Evolutionary conservation across 1,139 yeast genomes (phyloP).

Genomic region (Hanseniaspora sp.): DNA sequence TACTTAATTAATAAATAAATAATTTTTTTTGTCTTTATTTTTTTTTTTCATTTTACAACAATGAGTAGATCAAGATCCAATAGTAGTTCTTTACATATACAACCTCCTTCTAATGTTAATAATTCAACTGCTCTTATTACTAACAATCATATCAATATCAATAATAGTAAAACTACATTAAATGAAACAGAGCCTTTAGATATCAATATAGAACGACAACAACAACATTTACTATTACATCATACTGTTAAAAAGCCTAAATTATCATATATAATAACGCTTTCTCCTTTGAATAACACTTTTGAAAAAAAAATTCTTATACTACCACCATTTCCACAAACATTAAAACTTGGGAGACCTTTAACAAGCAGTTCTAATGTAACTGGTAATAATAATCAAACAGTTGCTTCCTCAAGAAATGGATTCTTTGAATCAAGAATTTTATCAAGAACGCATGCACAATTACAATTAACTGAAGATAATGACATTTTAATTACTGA

Average conservation of each 20-base stretch:
- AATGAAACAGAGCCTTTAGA: conserved; percentile 31
- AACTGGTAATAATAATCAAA: conserved; percentile 16
- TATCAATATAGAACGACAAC: not conserved
- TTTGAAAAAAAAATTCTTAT: conserved; percentile 68
- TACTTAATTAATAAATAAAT: too few relatives aligned
- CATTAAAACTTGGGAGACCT: conserved; percentile 79
- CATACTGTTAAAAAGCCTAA: conserved; percentile 15
- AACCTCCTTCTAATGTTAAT: not conserved
- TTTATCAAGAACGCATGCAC: conserved; percentile 86
- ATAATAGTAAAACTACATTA: conserved; percentile 31
- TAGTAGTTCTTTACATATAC: conserved; percentile 8
- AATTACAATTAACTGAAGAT: conserved; percentile 59
- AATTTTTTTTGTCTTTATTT: not conserved
- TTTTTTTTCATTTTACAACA: not conserved
- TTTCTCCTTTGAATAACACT: conserved; percentile 68
- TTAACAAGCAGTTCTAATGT: conserved; percentile 44
- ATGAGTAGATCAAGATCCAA: conserved; percentile 14
- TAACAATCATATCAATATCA: not conserved
- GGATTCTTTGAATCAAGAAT: conserved; percentile 94
- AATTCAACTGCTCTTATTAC: not conserved
- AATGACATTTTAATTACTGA: conserved; percentile 73
- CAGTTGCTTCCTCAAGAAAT: conserved; percentile 46
- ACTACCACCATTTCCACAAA: conserved; percentile 74
- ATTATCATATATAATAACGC: conserved; percentile 43
- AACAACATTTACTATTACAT: too few relatives aligned